Conservation (phyloP, 2,329 filamentous ascomycete genomes). For the Colletotrichum phormii region DNA sequence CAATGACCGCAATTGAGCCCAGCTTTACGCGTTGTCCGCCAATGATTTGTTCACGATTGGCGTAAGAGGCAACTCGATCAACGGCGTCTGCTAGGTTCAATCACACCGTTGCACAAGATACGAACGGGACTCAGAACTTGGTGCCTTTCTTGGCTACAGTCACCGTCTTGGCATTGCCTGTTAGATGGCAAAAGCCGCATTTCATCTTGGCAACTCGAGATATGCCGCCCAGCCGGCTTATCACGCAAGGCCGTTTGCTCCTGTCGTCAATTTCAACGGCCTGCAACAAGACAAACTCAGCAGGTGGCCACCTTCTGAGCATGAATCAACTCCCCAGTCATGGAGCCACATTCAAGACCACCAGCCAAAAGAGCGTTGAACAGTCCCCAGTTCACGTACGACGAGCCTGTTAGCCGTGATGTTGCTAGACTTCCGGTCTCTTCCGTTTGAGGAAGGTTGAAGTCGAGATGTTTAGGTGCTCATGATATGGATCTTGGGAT, state of each 20-base stretch:
- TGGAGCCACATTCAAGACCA: neutral
- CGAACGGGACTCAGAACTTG: neutral
- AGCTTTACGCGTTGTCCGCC: conserved; percentile 4
- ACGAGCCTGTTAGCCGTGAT: neutral
- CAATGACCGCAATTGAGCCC: conserved; percentile 6
- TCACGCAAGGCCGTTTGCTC: conserved; percentile 9
- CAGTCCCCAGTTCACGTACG: conserved; percentile 13
- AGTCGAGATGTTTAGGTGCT: neutral
- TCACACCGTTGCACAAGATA: conserved; percentile 5
- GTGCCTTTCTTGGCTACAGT: conserved; percentile 17
- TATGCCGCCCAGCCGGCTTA: conserved; percentile 18
- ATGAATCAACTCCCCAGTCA: conserved; percentile 3
- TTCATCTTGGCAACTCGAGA: conserved; percentile 25
- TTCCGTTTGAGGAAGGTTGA: conserved; percentile 33
- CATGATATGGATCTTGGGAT: neutral
- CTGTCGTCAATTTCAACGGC: conserved; percentile 20
- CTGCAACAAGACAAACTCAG: conserved; percentile 17
- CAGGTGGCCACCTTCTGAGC: neutral
- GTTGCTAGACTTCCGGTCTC: neutral
- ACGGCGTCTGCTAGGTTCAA: neutral
- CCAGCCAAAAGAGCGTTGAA: neutral
- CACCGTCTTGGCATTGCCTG: conserved; percentile 31
- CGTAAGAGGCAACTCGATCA: conserved; percentile 30
- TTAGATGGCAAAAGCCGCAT: conserved; percentile 28
- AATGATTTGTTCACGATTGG: conserved; percentile 10